Evolutionary conservation across 2,329 filamentous ascomycete species (phyloP).

Genomic region (Pyrenochaeta sp.): DNA sequence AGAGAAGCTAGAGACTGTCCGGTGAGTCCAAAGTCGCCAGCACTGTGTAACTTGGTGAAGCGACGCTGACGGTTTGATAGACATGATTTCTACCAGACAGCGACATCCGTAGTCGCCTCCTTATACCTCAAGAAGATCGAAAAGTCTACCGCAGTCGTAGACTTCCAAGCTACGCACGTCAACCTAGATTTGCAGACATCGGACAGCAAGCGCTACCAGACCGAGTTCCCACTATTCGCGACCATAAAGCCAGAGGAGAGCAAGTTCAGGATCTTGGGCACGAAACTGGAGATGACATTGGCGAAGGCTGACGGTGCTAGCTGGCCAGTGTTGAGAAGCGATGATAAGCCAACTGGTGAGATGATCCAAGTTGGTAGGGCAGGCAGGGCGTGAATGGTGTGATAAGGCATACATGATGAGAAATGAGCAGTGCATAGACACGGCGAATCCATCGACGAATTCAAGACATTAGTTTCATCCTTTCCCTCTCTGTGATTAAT

Average conservation of each 20-base stretch:
- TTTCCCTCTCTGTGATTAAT: neutral
- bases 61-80: constrained; percentile 52
- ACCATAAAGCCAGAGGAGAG: constrained; percentile 78
- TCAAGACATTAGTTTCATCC: neutral
- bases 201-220: constrained; percentile 83
- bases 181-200: constrained; percentile 84
- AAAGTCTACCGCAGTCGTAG: constrained; percentile 77
- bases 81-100: constrained; percentile 95
- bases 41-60: neutral
- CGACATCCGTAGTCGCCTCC: constrained; percentile 82
- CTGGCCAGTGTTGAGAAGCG: constrained; percentile 85
- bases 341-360: constrained; percentile 76
- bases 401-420: constrained; percentile 3
- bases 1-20: constrained; percentile 79
- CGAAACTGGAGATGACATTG: constrained; percentile 84
- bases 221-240: constrained; percentile 77
- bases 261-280: constrained; percentile 82
- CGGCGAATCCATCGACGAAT: constrained; percentile 9
- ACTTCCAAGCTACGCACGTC: constrained; percentile 70
- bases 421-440: constrained; percentile 13
- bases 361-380: constrained; percentile 91
- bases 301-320: constrained; percentile 76
- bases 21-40: constrained; percentile 58
- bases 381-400: constrained; percentile 50
- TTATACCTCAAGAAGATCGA: constrained; percentile 98